Evolutionary conservation across 257 asterid species (phyloP).

Genomic region (Salvia rosmarinus): DNA sequence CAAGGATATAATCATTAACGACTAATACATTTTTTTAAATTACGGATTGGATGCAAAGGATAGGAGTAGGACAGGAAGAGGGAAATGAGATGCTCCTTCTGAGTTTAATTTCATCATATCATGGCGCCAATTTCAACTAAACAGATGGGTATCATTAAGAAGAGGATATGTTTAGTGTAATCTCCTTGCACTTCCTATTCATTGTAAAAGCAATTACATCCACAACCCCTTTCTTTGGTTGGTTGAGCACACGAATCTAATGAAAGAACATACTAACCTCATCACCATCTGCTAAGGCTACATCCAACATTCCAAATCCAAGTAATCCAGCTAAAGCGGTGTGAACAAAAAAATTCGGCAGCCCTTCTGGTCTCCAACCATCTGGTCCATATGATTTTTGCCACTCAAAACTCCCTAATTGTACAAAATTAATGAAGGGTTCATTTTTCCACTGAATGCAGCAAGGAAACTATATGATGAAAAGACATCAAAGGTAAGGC

Average conservation of each 20-base stretch:
- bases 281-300: conserved; percentile 67
- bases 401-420: conserved; percentile 51
- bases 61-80: conserved; percentile 22
- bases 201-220: background rate
- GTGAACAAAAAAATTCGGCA: conserved; percentile 38
- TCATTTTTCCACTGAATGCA: conserved; percentile 17
- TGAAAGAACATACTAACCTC: conserved; percentile 51
- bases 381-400: conserved; percentile 30
- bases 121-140: background rate
- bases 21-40: background rate
- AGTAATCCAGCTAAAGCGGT: conserved; percentile 67
- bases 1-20: background rate
- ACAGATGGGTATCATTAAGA: conserved; percentile 22
- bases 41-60: conserved; percentile 1
- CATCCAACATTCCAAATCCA: conserved; percentile 64
- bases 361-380: conserved; percentile 17
- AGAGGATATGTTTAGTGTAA: background rate
- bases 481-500: background rate
- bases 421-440: conserved; percentile 9
- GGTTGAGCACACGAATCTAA: background rate
- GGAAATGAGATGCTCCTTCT: background rate
- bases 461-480: conserved; percentile 7
- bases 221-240: background rate
- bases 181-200: background rate
- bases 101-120: background rate